Evolutionary conservation across 2,329 filamentous ascomycete genomes (phyloP), one percentile per base, ranked within the genome.

Genomic region (Diaporthe destruens): DNA sequence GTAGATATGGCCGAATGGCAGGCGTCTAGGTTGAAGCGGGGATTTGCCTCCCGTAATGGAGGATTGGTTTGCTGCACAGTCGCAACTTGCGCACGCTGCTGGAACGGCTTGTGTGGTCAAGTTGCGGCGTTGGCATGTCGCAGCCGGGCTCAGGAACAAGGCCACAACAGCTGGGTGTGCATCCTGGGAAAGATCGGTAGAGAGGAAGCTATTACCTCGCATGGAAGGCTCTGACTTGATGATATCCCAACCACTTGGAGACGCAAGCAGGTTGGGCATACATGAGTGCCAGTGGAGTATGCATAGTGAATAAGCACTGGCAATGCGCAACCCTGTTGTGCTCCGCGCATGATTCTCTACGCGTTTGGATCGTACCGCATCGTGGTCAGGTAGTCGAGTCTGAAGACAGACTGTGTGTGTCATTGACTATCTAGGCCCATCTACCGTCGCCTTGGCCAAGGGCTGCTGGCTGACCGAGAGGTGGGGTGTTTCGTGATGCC

Each of bases 381-480:
- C 9, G 18, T 39, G 29, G 20, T 1, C 18, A 25, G 44, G 14
- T 23, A 12, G 20, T 53, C 23, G 9, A 25, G 12, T 53, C 47
- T 66, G 47, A 16, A 39, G 44, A 53, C 61, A 53, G 61, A 53
- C 61, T 53, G 14, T 39, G 44, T 53, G 14, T 39, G 44, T 65
- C 29, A 66, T 66, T 66, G 61, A 39, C 44, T 66, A 66, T 53
- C 61, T 66, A 66, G 32, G 47, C 32, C 47, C 53, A 66, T 66
- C 47, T 66, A 66, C 61, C n/a, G 47, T 6, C n/a, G 61, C n/a
- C 44, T n/a, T 25, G 29, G 18, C 39, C 56, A 16, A 16, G 9
- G 3, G 5, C n/a, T 53, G 16, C 32, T 5, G 16, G 11, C 44
- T 29, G 44, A 16, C 42, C 25, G 29, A 18, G 25, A 63, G 29